Evolutionary conservation across 2,329 filamentous ascomycete genomes (phyloP).

Genomic region (Monilinia fructicola): DNA sequence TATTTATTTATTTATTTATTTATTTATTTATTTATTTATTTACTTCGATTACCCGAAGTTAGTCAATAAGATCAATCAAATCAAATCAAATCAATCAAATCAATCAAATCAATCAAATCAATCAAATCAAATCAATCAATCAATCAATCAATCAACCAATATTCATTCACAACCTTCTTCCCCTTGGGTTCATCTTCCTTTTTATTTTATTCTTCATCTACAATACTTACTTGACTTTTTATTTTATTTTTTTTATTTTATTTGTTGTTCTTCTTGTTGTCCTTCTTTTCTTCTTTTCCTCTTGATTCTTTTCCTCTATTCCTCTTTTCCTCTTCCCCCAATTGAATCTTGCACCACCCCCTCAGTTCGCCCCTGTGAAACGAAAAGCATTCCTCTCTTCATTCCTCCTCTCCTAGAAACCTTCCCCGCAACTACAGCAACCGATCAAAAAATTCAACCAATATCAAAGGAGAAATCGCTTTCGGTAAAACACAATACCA

Average conservation of each 20-base stretch:
- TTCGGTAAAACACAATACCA: slow-evolving; percentile 14
- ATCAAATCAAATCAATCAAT: too few species aligned
- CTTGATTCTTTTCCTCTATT: background rate
- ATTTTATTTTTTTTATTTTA: background rate
- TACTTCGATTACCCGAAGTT: slow-evolving; percentile 3
- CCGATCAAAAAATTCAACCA: slow-evolving; percentile 8
- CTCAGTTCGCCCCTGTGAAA: slow-evolving; percentile 16
- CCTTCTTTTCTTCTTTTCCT: background rate
- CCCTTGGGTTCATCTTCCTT: slow-evolving; percentile 10
- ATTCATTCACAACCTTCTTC: background rate
- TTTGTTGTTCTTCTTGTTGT: slow-evolving; percentile 6
- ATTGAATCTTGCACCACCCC: background rate
- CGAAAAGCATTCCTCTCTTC: slow-evolving; percentile 21
- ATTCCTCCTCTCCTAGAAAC: slow-evolving; percentile 22
- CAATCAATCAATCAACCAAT: too few species aligned
- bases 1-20: too few species aligned
- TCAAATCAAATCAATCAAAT: too few species aligned
- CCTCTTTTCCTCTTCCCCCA: slow-evolving; percentile 1
- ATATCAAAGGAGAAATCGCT: slow-evolving; percentile 2
- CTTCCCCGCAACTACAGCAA: slow-evolving; percentile 19
- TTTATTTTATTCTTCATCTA: background rate
- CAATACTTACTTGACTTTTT: too few species aligned
- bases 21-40: background rate
- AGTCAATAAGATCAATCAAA: background rate
- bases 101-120: too few species aligned